Evolutionary conservation across 1,284 basidiomycete species (phyloP).

Genomic region (Ceratobasidium sp.): DNA sequence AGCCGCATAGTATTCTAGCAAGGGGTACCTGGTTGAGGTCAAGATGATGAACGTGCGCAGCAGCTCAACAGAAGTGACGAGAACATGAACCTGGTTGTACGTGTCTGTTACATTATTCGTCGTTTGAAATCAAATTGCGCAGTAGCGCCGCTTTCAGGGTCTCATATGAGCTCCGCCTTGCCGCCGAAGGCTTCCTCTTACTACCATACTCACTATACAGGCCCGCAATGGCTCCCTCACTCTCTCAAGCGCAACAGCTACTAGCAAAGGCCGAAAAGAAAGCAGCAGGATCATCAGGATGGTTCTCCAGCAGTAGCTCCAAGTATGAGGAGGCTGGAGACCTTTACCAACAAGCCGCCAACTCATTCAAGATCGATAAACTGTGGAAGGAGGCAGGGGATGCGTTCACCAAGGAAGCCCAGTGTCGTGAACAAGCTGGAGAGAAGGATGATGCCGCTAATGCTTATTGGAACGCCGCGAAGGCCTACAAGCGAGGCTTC

Average conservation of each 20-base stretch:
- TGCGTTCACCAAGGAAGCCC: slow-evolving; percentile 87
- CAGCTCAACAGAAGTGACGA: slow-evolving; percentile 27
- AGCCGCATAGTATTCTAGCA: neutral
- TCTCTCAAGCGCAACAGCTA: slow-evolving; percentile 71
- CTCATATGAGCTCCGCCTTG: slow-evolving; percentile 22
- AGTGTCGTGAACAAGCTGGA: slow-evolving; percentile 86
- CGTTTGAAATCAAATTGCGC: neutral
- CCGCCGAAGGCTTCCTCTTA: neutral
- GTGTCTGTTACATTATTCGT: slow-evolving; percentile 26
- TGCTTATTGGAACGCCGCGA: slow-evolving; percentile 96
- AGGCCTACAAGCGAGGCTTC: slow-evolving; percentile 90
- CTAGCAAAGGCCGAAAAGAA: slow-evolving; percentile 94
- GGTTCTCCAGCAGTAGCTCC: slow-evolving; percentile 82
- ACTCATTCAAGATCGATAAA: slow-evolving; percentile 95
- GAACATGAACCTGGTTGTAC: slow-evolving; percentile 19
- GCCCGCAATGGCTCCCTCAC: slow-evolving; percentile 58
- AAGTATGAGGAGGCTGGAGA: slow-evolving; percentile 96
- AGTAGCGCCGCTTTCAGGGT: slow-evolving; percentile 26
- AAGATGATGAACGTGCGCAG: slow-evolving; percentile 20
- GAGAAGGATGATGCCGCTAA: slow-evolving; percentile 94
- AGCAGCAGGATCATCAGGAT: slow-evolving; percentile 78
- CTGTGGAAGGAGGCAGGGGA: slow-evolving; percentile 91
- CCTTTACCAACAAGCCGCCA: slow-evolving; percentile 93
- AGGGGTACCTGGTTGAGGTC: neutral
- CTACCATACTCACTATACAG: slow-evolving; percentile 14